phyloP scores from a whole-genome alignment of 1,284 basidiomycete genomes.

The Cronartium quercuum region DNA sequence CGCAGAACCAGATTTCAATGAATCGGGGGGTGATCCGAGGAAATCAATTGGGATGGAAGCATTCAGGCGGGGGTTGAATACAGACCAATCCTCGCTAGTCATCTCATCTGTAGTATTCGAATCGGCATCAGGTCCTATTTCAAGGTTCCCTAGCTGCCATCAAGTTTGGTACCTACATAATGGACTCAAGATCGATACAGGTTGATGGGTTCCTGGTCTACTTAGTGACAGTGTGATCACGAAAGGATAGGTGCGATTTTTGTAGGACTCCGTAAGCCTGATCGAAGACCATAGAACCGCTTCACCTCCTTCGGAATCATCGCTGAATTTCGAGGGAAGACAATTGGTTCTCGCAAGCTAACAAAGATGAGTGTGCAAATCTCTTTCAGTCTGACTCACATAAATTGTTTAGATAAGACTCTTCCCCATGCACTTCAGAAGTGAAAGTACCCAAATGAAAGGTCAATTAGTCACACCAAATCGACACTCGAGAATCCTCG shows the following conservation, averaged over 20 bases:
- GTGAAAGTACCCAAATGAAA: background rate
- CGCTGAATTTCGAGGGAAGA: background rate
- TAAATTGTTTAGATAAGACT: conserved; percentile 26
- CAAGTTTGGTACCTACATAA: background rate
- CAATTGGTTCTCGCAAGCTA: background rate
- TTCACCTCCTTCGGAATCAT: conserved; percentile 10
- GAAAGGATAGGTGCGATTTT: conserved; percentile 17
- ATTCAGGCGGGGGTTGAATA: conserved; percentile 28
- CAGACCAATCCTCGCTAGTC: conserved; percentile 24
- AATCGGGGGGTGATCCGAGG: conserved; percentile 11
- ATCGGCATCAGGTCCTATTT: too few species aligned
- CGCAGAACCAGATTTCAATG: background rate
- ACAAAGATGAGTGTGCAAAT: background rate
- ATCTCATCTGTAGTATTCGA: conserved; percentile 15
- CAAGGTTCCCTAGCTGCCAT: too few species aligned
- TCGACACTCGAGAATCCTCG: background rate
- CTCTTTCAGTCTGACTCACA: conserved; percentile 5
- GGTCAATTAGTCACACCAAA: background rate
- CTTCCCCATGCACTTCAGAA: conserved; percentile 26
- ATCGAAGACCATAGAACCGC: conserved; percentile 35
- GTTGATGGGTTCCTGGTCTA: conserved; percentile 14
- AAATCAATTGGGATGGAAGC: conserved; percentile 31
- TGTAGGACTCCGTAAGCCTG: conserved; percentile 4
- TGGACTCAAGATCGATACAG: background rate
- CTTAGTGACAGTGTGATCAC: conserved; percentile 21